These are phyloP conservation scores for Prunus mume DNA, from an alignment of 306 rosid genomes.

Conservation along the genomic window DNA sequence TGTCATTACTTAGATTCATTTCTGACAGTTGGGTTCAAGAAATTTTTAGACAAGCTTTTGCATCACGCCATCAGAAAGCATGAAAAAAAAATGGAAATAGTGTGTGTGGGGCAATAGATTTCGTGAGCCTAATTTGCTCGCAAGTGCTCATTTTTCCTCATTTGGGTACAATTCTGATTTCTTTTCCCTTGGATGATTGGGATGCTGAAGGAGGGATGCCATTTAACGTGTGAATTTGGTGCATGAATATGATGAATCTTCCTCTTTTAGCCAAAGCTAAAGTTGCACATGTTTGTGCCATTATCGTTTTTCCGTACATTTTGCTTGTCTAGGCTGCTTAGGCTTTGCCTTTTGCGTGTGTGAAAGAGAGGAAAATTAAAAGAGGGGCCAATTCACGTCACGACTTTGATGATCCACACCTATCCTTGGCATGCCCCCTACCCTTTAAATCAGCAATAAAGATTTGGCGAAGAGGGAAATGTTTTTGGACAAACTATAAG, in stretches of 20 bases:
- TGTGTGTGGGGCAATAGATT: too few relatives aligned
- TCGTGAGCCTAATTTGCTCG: neutral
- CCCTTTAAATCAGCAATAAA: too few relatives aligned
- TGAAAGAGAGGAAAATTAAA: too few relatives aligned
- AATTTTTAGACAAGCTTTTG: neutral
- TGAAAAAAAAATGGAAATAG: neutral
- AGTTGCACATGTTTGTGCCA: neutral
- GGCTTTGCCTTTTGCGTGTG: too few relatives aligned
- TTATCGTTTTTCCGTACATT: neutral
- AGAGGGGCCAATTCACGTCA: too few relatives aligned
- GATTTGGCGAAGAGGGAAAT: too few relatives aligned
- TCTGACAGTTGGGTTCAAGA: neutral
- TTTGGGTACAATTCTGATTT: neutral
- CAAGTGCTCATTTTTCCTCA: neutral
- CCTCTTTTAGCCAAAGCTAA: neutral
- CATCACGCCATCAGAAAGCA: neutral
- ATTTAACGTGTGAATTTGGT: neutral
- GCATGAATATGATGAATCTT: neutral
- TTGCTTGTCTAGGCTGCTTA: too few relatives aligned
- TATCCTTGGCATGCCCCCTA: too few relatives aligned
- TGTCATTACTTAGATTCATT: too few relatives aligned
- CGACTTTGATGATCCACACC: too few relatives aligned
- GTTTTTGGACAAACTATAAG: too few relatives aligned
- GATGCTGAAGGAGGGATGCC: neutral
- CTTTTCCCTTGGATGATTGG: neutral